Evolutionary conservation across 768 basidiomycete species (phyloP).

Genomic region (Auriscalpium orientale): DNA sequence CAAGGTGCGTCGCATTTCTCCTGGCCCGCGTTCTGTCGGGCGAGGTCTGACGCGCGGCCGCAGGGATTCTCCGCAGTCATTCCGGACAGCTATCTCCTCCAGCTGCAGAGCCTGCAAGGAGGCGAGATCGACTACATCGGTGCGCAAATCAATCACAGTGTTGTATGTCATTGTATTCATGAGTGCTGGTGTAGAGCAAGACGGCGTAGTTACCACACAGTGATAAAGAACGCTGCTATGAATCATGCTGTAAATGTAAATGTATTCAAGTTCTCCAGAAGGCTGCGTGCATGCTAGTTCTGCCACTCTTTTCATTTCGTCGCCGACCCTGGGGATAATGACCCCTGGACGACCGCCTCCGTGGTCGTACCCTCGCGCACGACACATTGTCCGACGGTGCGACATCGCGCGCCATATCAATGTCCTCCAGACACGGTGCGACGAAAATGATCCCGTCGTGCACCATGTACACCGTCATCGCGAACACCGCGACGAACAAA

Average conservation of each 20-base stretch:
- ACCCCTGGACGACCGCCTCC: too few relatives aligned
- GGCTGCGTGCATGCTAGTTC: too few relatives aligned
- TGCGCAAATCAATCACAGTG: neutral
- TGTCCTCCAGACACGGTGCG: constrained; percentile 32
- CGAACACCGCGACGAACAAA: constrained; percentile 44
- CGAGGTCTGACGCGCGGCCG: neutral
- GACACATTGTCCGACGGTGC: neutral
- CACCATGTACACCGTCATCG: constrained; percentile 31
- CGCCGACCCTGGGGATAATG: too few relatives aligned
- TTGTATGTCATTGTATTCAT: too few relatives aligned
- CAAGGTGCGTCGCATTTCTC: neutral
- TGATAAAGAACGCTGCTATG: too few relatives aligned
- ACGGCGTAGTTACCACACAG: too few relatives aligned
- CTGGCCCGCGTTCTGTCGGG: neutral
- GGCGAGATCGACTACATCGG: neutral
- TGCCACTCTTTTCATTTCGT: too few relatives aligned
- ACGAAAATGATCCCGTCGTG: constrained; percentile 35
- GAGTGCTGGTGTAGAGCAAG: too few relatives aligned
- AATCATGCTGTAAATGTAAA: too few relatives aligned
- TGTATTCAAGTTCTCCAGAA: too few relatives aligned
- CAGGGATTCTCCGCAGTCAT: neutral
- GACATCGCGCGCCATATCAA: constrained; percentile 2
- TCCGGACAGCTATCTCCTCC: neutral
- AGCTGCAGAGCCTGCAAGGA: neutral
- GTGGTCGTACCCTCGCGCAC: too few relatives aligned